Base-by-base conservation (phyloP, 106 monocot species). In the Agapanthus africanus region DNA sequence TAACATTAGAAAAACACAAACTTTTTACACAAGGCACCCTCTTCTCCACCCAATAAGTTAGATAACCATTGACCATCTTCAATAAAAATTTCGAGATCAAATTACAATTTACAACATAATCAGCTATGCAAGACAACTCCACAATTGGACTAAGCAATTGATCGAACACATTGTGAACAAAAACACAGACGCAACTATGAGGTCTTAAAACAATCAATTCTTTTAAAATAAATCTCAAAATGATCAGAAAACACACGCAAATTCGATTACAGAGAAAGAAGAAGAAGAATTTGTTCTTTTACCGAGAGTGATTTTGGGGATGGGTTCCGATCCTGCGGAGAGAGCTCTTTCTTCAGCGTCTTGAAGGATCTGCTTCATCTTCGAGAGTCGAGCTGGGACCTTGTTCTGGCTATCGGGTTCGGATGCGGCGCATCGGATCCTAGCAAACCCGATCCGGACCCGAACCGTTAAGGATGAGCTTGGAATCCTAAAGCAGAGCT, bases 241-340 rank as follows among this genome's bases (percentile, higher is more conserved):
- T n/a, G n/a, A n/a, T n/a, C n/a, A n/a, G n/a, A n/a, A n/a, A n/a
- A n/a, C n/a, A n/a, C n/a, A n/a, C n/a, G n/a, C n/a, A n/a, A n/a
- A n/a, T n/a, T n/a, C n/a, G n/a, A n/a, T n/a, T n/a, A n/a, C n/a
- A n/a, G n/a, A n/a, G n/a, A n/a, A n/a, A n/a, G n/a, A n/a, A n/a
- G n/a, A n/a, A n/a, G n/a, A n/a, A n/a, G n/a, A n/a, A n/a, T n/a
- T n/a, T n/a, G n/a, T n/a, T n/a, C n/a, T n/a, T 13, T 42, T 74
- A 85, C 84, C 84, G 30, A 85, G 73, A 34, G 84, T 80, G 77
- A 85, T 70, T 70, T 80, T 85, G 3, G 84, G 84, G 33, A 40
- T 78, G 41, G 77, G 74, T 22, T 75, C 77, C 36, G 66, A 74
- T 28, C 80, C 80, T 4, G 80, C 67, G 46, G 73, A 74, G 37